phyloP scores from a whole-genome alignment of 306 rosid species.

The Vicia villosa region DNA sequence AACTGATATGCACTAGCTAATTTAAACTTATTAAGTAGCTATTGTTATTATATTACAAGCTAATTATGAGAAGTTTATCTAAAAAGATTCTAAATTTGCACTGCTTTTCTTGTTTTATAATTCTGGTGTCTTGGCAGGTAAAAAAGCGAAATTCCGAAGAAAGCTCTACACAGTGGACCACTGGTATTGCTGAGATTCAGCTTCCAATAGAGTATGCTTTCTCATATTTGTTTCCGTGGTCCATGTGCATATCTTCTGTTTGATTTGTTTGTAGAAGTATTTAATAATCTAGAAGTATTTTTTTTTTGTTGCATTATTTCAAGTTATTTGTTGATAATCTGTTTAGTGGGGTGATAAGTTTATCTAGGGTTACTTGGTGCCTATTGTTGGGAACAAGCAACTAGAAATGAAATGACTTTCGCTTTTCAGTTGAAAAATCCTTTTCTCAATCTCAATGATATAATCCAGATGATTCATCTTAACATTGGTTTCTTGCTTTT shows the following conservation, averaged over 20 bases:
- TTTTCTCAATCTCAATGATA: conserved; percentile 7
- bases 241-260: conserved; percentile 3
- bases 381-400: conserved; percentile 16
- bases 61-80: neutral
- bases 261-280: conserved; percentile 5
- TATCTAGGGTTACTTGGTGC: neutral
- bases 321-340: neutral
- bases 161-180: conserved; percentile 99
- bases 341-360: conserved; percentile 11
- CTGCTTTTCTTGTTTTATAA: neutral
- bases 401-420: neutral
- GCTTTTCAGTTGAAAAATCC: neutral
- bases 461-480: conserved; percentile 11
- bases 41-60: neutral
- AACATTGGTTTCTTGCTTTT: conserved; percentile 15
- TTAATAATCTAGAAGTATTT: neutral
- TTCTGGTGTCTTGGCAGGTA: conserved; percentile 54
- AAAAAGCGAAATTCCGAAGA: conserved; percentile 91
- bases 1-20: neutral
- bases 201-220: conserved; percentile 91
- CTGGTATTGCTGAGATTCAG: conserved; percentile 98
- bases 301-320: neutral
- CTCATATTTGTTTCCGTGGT: neutral
- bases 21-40: neutral
- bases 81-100: neutral